These are phyloP conservation scores for Solanum chiquidenum DNA, from an alignment of 257 asterid genomes.

Conservation along the genomic window DNA sequence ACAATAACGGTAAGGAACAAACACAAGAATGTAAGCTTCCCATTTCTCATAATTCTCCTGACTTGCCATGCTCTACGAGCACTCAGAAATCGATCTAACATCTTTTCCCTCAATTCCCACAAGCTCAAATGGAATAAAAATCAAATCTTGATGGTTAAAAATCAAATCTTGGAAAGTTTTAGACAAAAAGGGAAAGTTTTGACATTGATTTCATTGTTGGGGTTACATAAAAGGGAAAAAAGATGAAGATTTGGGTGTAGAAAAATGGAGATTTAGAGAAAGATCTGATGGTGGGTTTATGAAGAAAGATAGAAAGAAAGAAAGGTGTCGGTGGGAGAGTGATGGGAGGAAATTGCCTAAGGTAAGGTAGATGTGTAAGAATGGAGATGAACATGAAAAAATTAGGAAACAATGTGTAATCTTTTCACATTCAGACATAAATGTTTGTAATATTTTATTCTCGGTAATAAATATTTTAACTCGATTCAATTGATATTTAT, in stretches of 20 bases:
- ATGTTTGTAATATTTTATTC: neutral
- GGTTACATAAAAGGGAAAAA: neutral
- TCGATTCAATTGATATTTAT: too few species aligned
- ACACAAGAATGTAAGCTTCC: slow-evolving; percentile 67
- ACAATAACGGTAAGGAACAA: slow-evolving; percentile 63
- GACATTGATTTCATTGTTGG: neutral
- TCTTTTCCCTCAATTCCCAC: slow-evolving; percentile 5
- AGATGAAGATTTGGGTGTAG: neutral
- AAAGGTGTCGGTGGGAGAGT: slow-evolving; percentile 19
- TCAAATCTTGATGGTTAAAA: neutral
- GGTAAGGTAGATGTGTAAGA: neutral
- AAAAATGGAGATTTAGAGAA: neutral
- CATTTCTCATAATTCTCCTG: slow-evolving; percentile 44
- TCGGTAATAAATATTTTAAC: too few species aligned
- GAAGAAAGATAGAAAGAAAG: neutral
- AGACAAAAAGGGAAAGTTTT: neutral
- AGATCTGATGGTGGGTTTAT: neutral
- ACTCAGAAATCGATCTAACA: slow-evolving; percentile 56
- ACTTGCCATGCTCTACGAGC: slow-evolving; percentile 50
- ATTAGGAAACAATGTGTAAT: neutral
- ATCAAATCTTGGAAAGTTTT: neutral
- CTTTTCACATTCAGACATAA: neutral
- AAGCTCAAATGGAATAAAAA: neutral
- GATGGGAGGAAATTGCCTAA: neutral
- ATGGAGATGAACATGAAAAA: neutral